These are phyloP conservation scores for Amphicarpaea edgeworthii DNA, from an alignment of 306 rosid genomes.

Conservation along the genomic window DNA sequence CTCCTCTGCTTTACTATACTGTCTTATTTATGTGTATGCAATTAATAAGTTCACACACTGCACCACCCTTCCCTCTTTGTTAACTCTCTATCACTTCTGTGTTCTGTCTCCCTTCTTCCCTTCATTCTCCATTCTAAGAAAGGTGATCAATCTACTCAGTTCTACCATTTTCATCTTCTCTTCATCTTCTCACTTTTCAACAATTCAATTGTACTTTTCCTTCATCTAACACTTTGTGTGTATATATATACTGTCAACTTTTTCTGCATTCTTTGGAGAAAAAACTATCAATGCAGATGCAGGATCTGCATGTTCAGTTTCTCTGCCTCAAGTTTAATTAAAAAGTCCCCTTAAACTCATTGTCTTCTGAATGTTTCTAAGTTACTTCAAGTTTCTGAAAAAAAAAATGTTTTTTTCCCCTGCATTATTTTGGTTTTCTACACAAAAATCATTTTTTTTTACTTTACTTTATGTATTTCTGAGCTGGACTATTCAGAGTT, in stretches of 20 bases:
- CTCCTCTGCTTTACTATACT: not conserved
- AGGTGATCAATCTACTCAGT: slow-evolving; percentile 43
- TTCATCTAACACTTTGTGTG: not conserved
- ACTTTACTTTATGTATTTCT: slow-evolving; percentile 1
- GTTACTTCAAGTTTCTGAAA: slow-evolving; percentile 15
- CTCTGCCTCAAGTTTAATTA: not conserved
- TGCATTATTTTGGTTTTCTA: not conserved
- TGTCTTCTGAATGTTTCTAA: slow-evolving; percentile 10
- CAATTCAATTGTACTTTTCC: slow-evolving; percentile 13
- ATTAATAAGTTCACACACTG: slow-evolving; percentile 54
- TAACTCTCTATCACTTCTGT: slow-evolving; percentile 14
- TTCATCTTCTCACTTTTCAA: slow-evolving; percentile 26
- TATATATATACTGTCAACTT: not conserved
- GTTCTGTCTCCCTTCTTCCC: not conserved
- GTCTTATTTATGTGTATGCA: slow-evolving; percentile 52
- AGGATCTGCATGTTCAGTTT: slow-evolving; percentile 44
- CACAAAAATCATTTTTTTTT: not conserved
- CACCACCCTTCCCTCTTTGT: not conserved
- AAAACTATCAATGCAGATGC: slow-evolving; percentile 24
- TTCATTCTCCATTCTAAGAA: not conserved
- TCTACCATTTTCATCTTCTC: slow-evolving; percentile 32
- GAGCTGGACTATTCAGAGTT: not conserved
- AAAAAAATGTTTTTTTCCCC: not conserved
- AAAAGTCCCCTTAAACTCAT: not conserved
- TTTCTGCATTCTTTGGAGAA: slow-evolving; percentile 6